phyloP scores from a whole-genome alignment of 108 stramenopile genomes.

The Nitzschia sp. region DNA sequence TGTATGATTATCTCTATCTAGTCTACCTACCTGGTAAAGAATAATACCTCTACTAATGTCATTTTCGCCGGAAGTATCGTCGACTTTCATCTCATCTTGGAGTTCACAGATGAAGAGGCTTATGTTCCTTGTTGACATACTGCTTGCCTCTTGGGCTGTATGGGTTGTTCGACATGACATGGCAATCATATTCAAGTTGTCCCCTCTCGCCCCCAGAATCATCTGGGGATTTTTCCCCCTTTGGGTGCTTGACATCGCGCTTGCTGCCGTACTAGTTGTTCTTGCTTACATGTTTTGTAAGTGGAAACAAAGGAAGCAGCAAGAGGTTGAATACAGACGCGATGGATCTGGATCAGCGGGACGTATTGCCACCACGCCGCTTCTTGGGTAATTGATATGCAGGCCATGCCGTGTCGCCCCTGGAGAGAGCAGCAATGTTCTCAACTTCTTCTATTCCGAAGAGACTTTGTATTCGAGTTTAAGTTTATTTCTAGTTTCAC shows the following conservation, averaged over 20 bases:
- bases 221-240: conserved; percentile 26
- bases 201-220: conserved; percentile 14
- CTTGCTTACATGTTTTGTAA: not conserved
- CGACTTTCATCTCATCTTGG: conserved; percentile 10
- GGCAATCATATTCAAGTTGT: conserved; percentile 20
- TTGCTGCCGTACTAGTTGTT: not conserved
- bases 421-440: not conserved
- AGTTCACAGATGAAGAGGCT: conserved; percentile 3
- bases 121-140: conserved; percentile 11
- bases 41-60: too few species aligned
- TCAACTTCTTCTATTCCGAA: too few species aligned
- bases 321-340: not conserved
- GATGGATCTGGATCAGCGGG: not conserved
- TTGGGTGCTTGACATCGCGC: conserved; percentile 18
- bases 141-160: conserved; percentile 15
- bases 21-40: too few species aligned
- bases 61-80: conserved; percentile 6
- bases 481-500: too few species aligned
- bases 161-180: conserved; percentile 22
- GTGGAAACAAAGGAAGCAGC: not conserved
- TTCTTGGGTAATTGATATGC: not conserved
- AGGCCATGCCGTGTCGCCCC: not conserved
- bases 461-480: too few species aligned
- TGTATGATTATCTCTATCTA: too few species aligned
- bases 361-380: not conserved